phyloP scores from a whole-genome alignment of 176 grass and related monocot species.

The Aegilops speltoides region DNA sequence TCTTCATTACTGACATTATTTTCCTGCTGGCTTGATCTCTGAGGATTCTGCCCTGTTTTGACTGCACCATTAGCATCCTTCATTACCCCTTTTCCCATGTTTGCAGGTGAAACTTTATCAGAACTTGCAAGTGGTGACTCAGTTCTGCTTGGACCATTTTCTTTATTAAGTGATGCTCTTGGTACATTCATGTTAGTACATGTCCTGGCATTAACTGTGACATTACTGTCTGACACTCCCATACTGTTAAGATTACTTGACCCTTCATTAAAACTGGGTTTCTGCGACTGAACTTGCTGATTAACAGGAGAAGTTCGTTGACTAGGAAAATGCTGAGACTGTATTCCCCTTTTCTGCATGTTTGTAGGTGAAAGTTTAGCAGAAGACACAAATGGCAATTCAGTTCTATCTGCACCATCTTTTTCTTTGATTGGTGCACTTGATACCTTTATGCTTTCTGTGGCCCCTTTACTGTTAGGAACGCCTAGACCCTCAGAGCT shows the following conservation, averaged over 20 bases:
- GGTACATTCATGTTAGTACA: constrained; percentile 36
- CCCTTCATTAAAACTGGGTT: background rate
- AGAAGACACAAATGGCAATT: constrained; percentile 21
- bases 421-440: background rate
- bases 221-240: constrained; percentile 15
- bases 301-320: background rate
- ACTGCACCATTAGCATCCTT: constrained; percentile 18
- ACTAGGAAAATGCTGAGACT: background rate
- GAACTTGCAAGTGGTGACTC: constrained; percentile 22
- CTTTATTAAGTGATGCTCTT: background rate
- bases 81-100: constrained; percentile 26
- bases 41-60: constrained; percentile 13
- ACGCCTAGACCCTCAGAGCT: constrained; percentile 9
- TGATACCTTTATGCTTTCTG: constrained; percentile 27
- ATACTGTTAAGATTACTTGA: constrained; percentile 3
- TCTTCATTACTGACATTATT: constrained; percentile 48
- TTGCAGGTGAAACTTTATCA: constrained; percentile 27
- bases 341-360: constrained; percentile 15
- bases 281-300: constrained; percentile 15
- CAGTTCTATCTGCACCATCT: constrained; percentile 13
- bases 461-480: background rate
- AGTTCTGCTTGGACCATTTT: constrained; percentile 4
- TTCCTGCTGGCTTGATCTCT: constrained; percentile 39
- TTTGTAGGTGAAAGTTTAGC: constrained; percentile 25
- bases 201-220: constrained; percentile 3